Conservation (phyloP, 2,329 filamentous ascomycete species). For the Triangularia setosa region DNA sequence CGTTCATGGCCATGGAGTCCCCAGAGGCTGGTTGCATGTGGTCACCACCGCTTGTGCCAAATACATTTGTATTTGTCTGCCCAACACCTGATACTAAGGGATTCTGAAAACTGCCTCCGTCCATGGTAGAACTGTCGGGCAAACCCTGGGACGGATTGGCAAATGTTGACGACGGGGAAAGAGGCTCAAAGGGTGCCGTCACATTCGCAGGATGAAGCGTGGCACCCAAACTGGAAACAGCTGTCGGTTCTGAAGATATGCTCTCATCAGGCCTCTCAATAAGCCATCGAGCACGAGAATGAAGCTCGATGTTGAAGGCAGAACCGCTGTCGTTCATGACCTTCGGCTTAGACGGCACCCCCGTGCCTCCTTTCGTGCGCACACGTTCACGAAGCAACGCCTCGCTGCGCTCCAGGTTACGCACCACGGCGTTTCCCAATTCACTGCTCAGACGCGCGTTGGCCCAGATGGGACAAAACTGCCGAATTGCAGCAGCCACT, state of each 20-base stretch:
- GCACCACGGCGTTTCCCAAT: conserved; percentile 51
- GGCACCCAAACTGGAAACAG: neutral
- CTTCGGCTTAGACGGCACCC: neutral
- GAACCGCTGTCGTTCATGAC: neutral
- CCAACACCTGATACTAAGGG: neutral
- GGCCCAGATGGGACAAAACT: conserved; percentile 55
- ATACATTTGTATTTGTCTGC: neutral
- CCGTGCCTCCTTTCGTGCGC: neutral
- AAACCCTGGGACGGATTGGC: neutral
- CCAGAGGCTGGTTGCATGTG: neutral
- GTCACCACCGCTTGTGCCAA: neutral
- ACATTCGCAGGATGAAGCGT: too few species aligned
- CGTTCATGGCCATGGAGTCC: conserved; percentile 9
- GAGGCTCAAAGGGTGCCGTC: neutral
- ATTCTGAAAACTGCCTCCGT: neutral
- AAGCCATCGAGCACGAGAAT: neutral
- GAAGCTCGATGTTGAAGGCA: neutral
- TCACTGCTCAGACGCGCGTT: conserved; percentile 52
- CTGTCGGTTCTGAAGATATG: neutral
- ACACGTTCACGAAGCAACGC: conserved; percentile 1
- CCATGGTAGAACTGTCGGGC: neutral
- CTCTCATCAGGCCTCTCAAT: neutral
- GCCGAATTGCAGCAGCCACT: conserved; percentile 50
- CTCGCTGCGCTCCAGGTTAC: conserved; percentile 48
- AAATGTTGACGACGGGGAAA: neutral